Evolutionary conservation across 2,329 filamentous ascomycete genomes (phyloP), one percentile per base, ranked within the genome.

Genomic region (Fusarium nelsonii): DNA sequence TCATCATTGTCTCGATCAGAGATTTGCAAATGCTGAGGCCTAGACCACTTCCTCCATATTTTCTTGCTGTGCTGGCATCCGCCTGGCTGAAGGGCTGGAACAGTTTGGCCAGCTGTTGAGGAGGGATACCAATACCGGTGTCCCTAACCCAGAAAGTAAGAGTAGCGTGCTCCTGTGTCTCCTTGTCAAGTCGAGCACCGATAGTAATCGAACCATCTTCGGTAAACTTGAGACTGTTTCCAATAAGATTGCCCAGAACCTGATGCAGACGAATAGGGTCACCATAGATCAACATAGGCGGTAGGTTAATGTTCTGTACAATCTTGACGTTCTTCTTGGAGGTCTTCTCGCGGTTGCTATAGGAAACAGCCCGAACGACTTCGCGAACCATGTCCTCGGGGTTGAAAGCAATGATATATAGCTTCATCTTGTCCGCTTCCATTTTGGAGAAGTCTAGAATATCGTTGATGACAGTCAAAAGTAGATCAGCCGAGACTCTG

Each of bases 391-490:
- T 89, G 74, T 90, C 88, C 70, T 87, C 85, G 0, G 89, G 87
- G 69, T 89, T 90, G 79, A 91, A 91, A 9, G 88, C 87, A 56
- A 89, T 90, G 62, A 90, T 85, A 76, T 92, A 92, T 2, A 94
- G 87, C 76, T 96, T 93, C 82, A 97, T 90, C 77, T 93, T 91
- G 72, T 94, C 92, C 4, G 92, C 93, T 77, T 97, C 93, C 82
- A 96, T 93, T 79, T 97, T 97, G 30, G 94, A 97, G 77, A 97
- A 97, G 79, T 98, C 95, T 6, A 97, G 84, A 54, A 97, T 97
- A 75, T 98, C 95, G 75, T 97, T 97, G 81, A 97, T 97, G 48
- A 97, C 93, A 0, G 94, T 96, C 28, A 97, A 84, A 15, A 97
- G 82, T 16, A 96, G 89, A 76, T 97, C 94, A 0, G 93, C 93